Conservation (phyloP, 1,139 yeast species). For the Williopsis jadinii region DNA sequence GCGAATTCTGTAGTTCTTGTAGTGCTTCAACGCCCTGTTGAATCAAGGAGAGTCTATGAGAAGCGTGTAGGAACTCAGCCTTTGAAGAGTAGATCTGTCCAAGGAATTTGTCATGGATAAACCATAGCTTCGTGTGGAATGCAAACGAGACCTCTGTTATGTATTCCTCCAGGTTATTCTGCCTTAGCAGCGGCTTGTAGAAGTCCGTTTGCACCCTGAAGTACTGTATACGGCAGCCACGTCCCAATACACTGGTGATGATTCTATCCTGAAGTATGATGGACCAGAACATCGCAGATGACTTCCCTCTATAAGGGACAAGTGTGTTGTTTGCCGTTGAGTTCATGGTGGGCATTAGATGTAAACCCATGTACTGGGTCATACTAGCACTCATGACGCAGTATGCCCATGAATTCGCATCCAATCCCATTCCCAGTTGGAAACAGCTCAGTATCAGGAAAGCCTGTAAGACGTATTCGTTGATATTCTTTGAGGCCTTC, state of each 20-base stretch:
- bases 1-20: slow-evolving; percentile 6
- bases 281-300: slow-evolving; percentile 22
- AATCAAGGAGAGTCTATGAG: slow-evolving; percentile 16
- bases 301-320: no score
- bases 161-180: background rate
- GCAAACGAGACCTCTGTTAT: background rate
- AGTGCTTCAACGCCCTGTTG: slow-evolving; percentile 16
- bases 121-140: slow-evolving; percentile 23
- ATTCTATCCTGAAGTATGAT: slow-evolving; percentile 24
- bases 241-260: slow-evolving; percentile 24
- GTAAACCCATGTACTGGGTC: slow-evolving; percentile 26
- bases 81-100: slow-evolving; percentile 25
- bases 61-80: slow-evolving; percentile 18
- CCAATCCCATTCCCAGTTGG: slow-evolving; percentile 23
- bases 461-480: slow-evolving; percentile 3
- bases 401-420: slow-evolving; percentile 23
- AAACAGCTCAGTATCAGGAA: slow-evolving; percentile 13
- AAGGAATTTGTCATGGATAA: slow-evolving; percentile 23
- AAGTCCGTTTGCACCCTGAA: slow-evolving; percentile 17
- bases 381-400: slow-evolving; percentile 24
- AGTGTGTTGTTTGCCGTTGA: no score
- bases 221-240: slow-evolving; percentile 24
- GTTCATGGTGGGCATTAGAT: slow-evolving; percentile 4
- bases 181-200: background rate
- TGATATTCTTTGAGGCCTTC: slow-evolving; percentile 1